Evolutionary conservation across 176 grass and related monocot species (phyloP).

Genomic region (Typha latifolia): DNA sequence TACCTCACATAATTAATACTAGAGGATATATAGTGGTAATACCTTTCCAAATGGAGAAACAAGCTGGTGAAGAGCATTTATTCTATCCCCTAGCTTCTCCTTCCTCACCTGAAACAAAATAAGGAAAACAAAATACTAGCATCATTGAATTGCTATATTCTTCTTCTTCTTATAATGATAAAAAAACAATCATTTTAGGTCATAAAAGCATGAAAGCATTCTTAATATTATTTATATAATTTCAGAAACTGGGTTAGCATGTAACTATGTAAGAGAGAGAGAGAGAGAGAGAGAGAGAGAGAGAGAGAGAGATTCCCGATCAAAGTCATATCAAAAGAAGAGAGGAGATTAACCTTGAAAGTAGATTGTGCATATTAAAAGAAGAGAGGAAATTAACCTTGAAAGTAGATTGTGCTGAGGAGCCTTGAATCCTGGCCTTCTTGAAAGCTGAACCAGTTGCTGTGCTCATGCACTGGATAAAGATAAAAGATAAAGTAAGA

Average conservation of each 20-base stretch:
- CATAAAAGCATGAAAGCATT: too few species aligned
- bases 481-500: conserved; percentile 5
- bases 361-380: conserved; percentile 35
- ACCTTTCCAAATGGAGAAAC: conserved; percentile 27
- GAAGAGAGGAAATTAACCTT: conserved; percentile 70
- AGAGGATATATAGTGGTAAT: background rate
- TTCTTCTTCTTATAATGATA: too few species aligned
- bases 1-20: too few species aligned
- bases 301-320: too few species aligned
- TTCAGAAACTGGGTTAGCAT: too few species aligned
- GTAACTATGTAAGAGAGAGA: too few species aligned
- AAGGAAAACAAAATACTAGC: background rate
- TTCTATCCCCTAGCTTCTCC: conserved; percentile 17
- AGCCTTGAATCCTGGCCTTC: conserved; percentile 84
- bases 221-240: too few species aligned
- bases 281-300: too few species aligned
- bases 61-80: conserved; percentile 16
- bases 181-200: too few species aligned
- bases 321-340: conserved; percentile 7
- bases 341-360: conserved; percentile 72
- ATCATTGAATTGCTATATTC: too few species aligned
- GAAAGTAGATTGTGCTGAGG: conserved; percentile 57
- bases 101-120: conserved; percentile 7
- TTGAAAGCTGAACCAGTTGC: conserved; percentile 74
- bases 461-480: conserved; percentile 50